Base-by-base conservation (phyloP, 768 basidiomycete genomes). In the Boletus insuetus region DNA sequence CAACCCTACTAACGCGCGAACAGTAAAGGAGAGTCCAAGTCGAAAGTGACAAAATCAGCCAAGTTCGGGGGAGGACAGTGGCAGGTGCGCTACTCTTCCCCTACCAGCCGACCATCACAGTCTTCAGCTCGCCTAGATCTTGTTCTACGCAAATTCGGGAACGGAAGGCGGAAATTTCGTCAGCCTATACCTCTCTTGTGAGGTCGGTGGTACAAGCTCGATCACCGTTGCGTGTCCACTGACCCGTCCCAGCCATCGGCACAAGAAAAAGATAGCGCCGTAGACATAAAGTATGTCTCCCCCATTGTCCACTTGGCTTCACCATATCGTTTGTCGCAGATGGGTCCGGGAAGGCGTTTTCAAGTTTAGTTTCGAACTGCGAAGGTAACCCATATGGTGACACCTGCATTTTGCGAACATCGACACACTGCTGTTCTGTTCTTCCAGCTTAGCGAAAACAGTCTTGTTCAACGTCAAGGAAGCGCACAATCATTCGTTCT, bases 321-420 rank as follows among this genome's bases (percentile, higher is more conserved):
- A 12, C 10, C 48, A 48, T 35, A 46, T 49, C 19, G 13, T 29
- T 51, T 35, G 4, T 9, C 32, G 6, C 54, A 92, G 88, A 74
- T 94, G 91, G 91, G 71, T 80, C n/a, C 82, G 92, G 16, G 87
- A 91, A 54, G 91, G 91, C 1, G 73, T 87, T n/a, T 94, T 83
- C 74, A 91, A 85, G 64, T 94, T 94, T 69, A 84, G 80, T 56
- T 93, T 94, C 61, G 91, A 93, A 65, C 75, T 94, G 60, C 81
- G 83, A 64, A 87, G 82, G 89, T 85, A 60, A 60, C 67, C 20
- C 29, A 29, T 45, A 19, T 16, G 16, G 24, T 35, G 38, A 2
- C 20, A 11, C 3, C 22, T 16, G 13, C 29, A 44, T 46, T 11
- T 26, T 20, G 8, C 40, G n/a, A 39, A n/a, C 38, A 39, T 17